Evolutionary conservation across 78 protist species (phyloP).

Genomic region (Dictyostelium citrinum): DNA sequence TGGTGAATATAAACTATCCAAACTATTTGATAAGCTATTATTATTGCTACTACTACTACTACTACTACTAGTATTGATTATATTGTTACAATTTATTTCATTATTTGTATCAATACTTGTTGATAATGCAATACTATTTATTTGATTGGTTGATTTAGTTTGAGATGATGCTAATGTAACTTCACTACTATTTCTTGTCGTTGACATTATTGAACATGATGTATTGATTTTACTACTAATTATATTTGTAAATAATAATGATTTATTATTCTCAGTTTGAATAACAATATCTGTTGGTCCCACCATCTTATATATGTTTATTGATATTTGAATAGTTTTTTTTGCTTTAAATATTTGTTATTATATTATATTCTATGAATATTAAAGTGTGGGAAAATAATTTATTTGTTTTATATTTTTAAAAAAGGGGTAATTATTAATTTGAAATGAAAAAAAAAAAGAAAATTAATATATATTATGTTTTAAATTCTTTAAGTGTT

Average conservation of each 20-base stretch:
- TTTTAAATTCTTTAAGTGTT: no score
- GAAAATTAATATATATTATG: no score
- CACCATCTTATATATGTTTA: neutral
- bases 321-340: no score
- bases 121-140: neutral
- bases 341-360: no score
- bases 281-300: neutral
- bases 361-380: no score
- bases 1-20: neutral
- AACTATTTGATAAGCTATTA: neutral
- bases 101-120: neutral
- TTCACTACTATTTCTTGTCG: neutral
- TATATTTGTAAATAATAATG: neutral
- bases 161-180: neutral
- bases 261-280: neutral
- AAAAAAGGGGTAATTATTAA: no score
- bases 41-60: neutral
- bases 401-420: no score
- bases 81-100: no score
- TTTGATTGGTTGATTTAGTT: neutral
- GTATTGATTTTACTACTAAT: neutral
- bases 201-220: neutral
- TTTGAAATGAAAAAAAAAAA: no score
- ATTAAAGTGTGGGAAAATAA: neutral
- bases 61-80: neutral